Base-by-base conservation (phyloP, 352 stramenopile genomes). In the Aphanomyces astaci region DNA sequence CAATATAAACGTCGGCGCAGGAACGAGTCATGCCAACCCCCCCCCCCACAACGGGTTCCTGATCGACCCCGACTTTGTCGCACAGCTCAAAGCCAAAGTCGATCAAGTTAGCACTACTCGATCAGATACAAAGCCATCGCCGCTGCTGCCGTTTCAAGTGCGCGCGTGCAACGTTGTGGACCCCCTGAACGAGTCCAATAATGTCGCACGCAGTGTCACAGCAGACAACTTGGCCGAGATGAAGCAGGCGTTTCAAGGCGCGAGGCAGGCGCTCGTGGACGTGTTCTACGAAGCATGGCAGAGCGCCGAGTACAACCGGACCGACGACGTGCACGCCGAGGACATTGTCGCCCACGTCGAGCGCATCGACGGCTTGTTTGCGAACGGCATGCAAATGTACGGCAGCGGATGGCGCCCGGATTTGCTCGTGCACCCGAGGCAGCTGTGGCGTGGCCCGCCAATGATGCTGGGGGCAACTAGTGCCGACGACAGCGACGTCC, bases 151-250 rank as follows among this genome's bases (percentile, higher is more conserved):
- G 64, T 93, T 96, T 64, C 81, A 78, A 11, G 82, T 94, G 19
- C 84, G 88, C 24, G 80, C 78, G 19, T 93, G 87, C 71, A 97
- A 97, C 71, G 85, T 97, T 36, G 80, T 96, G 59, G 89, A 96
- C 52, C 88, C 89, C 13, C 77, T 97, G 25, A 81, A 97, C 63
- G 78, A 87, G 54, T 78, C 77, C 64, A 93, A 96, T 75, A 97
- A 97, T 66, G 70, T 96, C 45, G 86, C 82, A 33, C 83, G 86
- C 24, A 92, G 83, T 59, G 83, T 94, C 1, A 89, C 84, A 19
- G 75, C 78, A 3, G 84, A 94, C 24, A 75, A 72, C 39, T 88
- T 94, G 60, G 81, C 82, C 7, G 74, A 82, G 11, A 79, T 94
- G 73, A 87, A 88, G 71, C 80, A 81, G 56, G 82, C 79, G 30